These are phyloP conservation scores for Aspergillus ostianus DNA, from an alignment of 495 filamentous ascomycete species.

Conservation along the genomic window DNA sequence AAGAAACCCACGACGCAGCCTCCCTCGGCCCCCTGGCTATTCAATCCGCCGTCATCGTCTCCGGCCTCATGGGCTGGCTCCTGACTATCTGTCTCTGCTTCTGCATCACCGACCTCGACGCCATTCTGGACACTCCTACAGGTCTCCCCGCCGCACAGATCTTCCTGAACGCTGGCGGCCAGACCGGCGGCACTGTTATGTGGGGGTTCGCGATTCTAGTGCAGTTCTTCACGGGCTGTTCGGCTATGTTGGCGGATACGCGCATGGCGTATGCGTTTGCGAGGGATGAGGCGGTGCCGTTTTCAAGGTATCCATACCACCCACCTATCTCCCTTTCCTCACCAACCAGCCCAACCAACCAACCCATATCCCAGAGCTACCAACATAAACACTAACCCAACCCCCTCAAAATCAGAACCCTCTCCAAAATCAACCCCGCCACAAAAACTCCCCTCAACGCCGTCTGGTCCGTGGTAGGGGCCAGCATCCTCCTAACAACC, in stretches of 20 bases:
- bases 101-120: conserved; percentile 64
- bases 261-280: conserved; percentile 74
- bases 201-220: conserved; percentile 69
- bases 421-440: conserved; percentile 54
- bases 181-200: conserved; percentile 60
- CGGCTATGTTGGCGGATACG: conserved; percentile 68
- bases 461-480: conserved; percentile 69
- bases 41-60: conserved; percentile 61
- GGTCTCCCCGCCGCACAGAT: conserved; percentile 70
- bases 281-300: conserved; percentile 66
- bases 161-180: conserved; percentile 66
- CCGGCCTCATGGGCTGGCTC: conserved; percentile 62
- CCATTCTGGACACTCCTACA: conserved; percentile 58
- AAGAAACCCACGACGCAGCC: conserved; percentile 71
- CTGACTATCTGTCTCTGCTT: conserved; percentile 68
- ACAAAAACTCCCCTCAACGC: conserved; percentile 67
- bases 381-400: too few relatives aligned
- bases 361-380: too few relatives aligned
- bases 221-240: conserved; percentile 70
- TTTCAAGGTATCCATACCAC: conserved; percentile 49
- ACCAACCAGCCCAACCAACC: too few relatives aligned
- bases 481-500: conserved; percentile 58
- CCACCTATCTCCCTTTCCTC: background rate
- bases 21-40: conserved; percentile 65
- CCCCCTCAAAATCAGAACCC: conserved; percentile 29